Percentiles rank a stretch among this genome's conserved stretches.
phyloP scores from a whole-genome alignment of 2,329 filamentous ascomycete species.

The Curvularia eragrostidis region DNA sequence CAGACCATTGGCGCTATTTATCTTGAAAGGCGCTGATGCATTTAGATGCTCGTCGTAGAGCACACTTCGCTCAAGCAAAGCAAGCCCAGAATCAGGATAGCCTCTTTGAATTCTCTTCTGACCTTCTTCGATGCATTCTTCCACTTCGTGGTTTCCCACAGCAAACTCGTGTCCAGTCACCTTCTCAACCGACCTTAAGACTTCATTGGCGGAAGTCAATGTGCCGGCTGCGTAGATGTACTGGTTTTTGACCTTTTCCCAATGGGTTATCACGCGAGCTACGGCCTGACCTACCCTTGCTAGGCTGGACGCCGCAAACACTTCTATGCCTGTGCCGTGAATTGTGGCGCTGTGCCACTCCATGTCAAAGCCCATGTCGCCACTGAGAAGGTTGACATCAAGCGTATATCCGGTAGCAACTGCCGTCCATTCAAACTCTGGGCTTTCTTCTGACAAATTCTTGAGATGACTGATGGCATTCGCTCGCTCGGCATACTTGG shows the following conservation, averaged over 20 bases:
- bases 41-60: slow-evolving; percentile 44
- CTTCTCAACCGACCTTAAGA: slow-evolving; percentile 41
- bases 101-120: slow-evolving; percentile 45
- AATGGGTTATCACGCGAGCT: slow-evolving; percentile 34
- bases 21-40: slow-evolving; percentile 34
- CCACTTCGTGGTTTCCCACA: slow-evolving; percentile 41
- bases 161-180: slow-evolving; percentile 38
- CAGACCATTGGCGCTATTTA: slow-evolving; percentile 28
- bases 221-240: slow-evolving; percentile 47
- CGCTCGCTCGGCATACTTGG: slow-evolving; percentile 37
- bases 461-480: slow-evolving; percentile 42
- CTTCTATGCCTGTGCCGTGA: slow-evolving; percentile 45
- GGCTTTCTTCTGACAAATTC: slow-evolving; percentile 10
- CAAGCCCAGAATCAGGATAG: slow-evolving; percentile 49
- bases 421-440: slow-evolving; percentile 44
- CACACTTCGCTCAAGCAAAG: slow-evolving; percentile 49
- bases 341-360: slow-evolving; percentile 51
- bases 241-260: slow-evolving; percentile 45
- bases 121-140: slow-evolving; percentile 47
- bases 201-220: slow-evolving; percentile 43
- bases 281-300: slow-evolving; percentile 42
- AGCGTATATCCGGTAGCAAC: slow-evolving; percentile 46
- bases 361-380: slow-evolving; percentile 49
- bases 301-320: slow-evolving; percentile 47
- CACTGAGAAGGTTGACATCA: slow-evolving; percentile 41